Base-by-base conservation (phyloP, 2,329 filamentous ascomycete species). In the Cercospora berteroae region DNA sequence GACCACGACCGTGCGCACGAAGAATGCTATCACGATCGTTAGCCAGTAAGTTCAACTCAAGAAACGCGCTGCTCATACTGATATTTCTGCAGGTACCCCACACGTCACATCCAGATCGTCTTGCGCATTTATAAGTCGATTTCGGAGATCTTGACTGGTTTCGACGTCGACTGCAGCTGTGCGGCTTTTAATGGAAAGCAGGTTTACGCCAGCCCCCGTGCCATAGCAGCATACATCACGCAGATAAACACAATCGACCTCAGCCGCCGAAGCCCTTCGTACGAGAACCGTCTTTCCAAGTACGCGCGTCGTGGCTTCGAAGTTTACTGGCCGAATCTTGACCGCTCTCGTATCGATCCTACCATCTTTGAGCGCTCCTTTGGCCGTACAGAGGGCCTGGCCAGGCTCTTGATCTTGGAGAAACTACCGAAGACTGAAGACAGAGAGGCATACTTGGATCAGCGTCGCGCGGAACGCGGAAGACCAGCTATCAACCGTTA, bases 301-400 rank as follows among this genome's bases (percentile, higher is more conserved):
- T 94, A 96, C 77, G 91, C 90, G 13, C 91, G 91, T 74, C 84
- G 92, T 52, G 91, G 92, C 16, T 96, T 96, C 71, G 93, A 96
- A 78, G 87, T 94, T 0, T 90, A 91, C 77, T 96, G 91, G 88
- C 85, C 89, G 1, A 83, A 88, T 9, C 83, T 96, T 13, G 89
- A 95, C 69, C 87, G 92, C 18, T 86, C 86, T n/a, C 86, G 87
- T 10, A 82, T 96, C 63, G 92, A 96, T 73, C 93, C 93, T 5
- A 96, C 92, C 23, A 93, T 96, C 59, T 96, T 91, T 69, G 93
- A 96, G 79, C 84, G 93, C 59, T 92, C 88, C 65, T 96, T 96
- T 73, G 84, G 84, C 60, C 84, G 90, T 44, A 93, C 90, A 0
- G 83, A 92, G 25, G 93, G 93, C 1, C 85, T 96, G 20, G 92